These are phyloP conservation scores for Dactylellina drechsleri DNA, from an alignment of 2,329 filamentous ascomycete species.

Conservation along the genomic window DNA sequence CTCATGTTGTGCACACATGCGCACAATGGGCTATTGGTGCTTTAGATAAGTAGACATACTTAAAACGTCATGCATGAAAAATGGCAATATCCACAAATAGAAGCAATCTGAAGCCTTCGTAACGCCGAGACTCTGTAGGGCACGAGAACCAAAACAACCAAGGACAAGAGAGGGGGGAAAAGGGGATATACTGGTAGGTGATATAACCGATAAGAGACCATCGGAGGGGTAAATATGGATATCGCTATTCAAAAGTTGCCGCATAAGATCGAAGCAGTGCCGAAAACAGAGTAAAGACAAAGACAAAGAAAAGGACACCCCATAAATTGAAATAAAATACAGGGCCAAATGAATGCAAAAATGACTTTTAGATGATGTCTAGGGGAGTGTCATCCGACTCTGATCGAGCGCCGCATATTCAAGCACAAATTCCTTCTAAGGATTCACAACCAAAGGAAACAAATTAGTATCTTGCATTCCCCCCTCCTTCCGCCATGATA, in stretches of 20 bases:
- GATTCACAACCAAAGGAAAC: neutral
- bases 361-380: neutral
- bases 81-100: no score
- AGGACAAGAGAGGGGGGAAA: no score
- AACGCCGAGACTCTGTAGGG: no score
- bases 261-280: neutral
- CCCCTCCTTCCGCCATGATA: neutral
- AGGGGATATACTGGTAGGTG: no score
- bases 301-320: neutral
- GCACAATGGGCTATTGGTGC: no score
- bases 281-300: no score
- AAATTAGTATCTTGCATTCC: neutral
- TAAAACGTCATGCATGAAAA: no score
- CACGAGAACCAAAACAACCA: no score
- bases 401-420: constrained; percentile 66
- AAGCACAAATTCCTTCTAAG: constrained; percentile 66
- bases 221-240: neutral
- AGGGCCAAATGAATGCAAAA: constrained; percentile 9
- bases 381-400: constrained; percentile 51
- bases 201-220: no score
- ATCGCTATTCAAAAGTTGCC: constrained; percentile 1
- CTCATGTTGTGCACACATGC: no score
- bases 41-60: no score
- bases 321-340: neutral
- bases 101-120: no score